Evolutionary conservation across 1,284 basidiomycete genomes (phyloP).

Genomic region (Irpex rosettiformis): DNA sequence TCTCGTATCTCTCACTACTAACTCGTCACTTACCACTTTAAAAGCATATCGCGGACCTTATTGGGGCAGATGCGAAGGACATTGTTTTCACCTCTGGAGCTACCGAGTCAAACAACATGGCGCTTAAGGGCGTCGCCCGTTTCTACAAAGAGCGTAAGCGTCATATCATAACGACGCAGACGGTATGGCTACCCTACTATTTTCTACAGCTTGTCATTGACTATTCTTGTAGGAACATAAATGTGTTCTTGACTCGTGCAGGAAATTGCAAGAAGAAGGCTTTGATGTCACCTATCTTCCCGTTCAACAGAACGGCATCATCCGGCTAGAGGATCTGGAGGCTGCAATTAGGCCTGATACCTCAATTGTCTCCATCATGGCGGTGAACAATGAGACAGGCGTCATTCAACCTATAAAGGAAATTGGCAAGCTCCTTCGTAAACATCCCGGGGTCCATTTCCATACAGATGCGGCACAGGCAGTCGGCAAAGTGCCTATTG

Average conservation of each 20-base stretch:
- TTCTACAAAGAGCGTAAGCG: conserved; percentile 91
- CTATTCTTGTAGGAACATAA: conserved; percentile 82
- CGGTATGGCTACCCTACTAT: conserved; percentile 42
- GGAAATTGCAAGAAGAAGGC: conserved; percentile 93
- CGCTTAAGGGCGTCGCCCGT: conserved; percentile 94
- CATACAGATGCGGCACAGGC: conserved; percentile 99
- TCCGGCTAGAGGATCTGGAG: conserved; percentile 42
- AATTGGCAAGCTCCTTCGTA: conserved; percentile 83
- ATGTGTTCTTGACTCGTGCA: conserved; percentile 97
- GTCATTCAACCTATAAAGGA: conserved; percentile 98
- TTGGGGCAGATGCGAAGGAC: conserved; percentile 95
- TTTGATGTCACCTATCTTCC: conserved; percentile 98
- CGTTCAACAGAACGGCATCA: conserved; percentile 83
- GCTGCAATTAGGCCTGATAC: conserved; percentile 32
- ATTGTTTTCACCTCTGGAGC: conserved; percentile 98
- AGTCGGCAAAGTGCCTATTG: conserved; percentile 85
- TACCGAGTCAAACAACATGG: conserved; percentile 98
- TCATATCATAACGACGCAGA: conserved; percentile 91
- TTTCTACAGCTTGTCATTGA: background rate
- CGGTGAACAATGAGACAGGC: conserved; percentile 99
- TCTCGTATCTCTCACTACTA: background rate
- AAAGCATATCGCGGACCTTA: conserved; percentile 85
- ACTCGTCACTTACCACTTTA: background rate
- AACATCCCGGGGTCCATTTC: conserved; percentile 88
- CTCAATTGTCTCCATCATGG: conserved; percentile 80